A percentile compares a stretch with the other conserved stretches of the same genome.
phyloP scores from a whole-genome alignment of 2,329 filamentous ascomycete species.

The Diatrype stigma region DNA sequence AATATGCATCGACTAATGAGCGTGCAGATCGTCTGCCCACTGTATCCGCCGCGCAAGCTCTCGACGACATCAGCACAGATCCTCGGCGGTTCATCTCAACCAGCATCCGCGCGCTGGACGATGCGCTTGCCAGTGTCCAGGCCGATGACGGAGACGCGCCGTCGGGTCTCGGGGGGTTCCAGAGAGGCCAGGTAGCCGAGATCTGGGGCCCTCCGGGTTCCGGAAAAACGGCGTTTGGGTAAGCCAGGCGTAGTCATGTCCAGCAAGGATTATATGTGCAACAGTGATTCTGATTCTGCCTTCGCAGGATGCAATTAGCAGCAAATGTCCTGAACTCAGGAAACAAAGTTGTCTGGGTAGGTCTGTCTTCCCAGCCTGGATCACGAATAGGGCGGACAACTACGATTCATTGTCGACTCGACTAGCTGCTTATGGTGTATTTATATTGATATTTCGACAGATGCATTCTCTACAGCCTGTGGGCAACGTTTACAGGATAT shows the following conservation, averaged over 20 bases:
- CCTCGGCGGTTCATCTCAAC: constrained; percentile 51
- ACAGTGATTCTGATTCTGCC: constrained; percentile 7
- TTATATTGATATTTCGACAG: constrained; percentile 17
- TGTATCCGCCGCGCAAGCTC: constrained; percentile 68
- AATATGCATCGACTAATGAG: constrained; percentile 9
- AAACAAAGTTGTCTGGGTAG: constrained; percentile 74
- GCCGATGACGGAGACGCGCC: constrained; percentile 7
- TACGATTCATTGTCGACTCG: constrained; percentile 1
- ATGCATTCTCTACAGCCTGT: constrained; percentile 43
- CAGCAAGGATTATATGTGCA: neutral
- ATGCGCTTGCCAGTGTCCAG: constrained; percentile 33
- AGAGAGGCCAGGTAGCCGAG: constrained; percentile 76
- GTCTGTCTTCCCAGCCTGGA: constrained; percentile 32
- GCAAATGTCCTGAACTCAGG: constrained; percentile 58
- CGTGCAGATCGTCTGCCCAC: constrained; percentile 68
- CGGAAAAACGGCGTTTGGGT: constrained; percentile 83
- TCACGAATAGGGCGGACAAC: constrained; percentile 3
- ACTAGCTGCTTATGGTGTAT: constrained; percentile 1
- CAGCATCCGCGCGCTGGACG: constrained; percentile 50
- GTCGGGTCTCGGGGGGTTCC: constrained; percentile 51
- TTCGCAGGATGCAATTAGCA: constrained; percentile 64
- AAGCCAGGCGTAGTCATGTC: constrained; percentile 28
- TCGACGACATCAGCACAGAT: constrained; percentile 55
- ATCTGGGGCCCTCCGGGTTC: constrained; percentile 82
- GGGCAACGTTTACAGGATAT: constrained; percentile 32